A percentile compares a stretch with the other conserved stretches of the same genome.
phyloP scores from a whole-genome alignment of 805 yeast species.

The Ogataea ganodermae region DNA sequence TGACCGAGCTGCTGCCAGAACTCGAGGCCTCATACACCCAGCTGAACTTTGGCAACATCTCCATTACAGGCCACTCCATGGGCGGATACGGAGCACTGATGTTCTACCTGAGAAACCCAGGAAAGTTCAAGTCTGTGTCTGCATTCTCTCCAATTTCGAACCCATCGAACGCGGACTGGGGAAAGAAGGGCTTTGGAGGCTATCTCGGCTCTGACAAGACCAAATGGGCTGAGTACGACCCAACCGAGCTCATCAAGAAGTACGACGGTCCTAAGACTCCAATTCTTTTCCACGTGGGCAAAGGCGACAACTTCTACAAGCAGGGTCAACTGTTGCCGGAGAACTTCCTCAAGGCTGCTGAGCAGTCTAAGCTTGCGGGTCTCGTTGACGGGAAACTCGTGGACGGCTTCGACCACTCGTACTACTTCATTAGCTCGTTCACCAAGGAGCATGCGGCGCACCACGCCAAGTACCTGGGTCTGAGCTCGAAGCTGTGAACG shows the following conservation, averaged over 20 bases:
- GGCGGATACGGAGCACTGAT: conserved; percentile 94
- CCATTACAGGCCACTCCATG: conserved; percentile 97
- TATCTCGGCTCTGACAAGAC: conserved; percentile 68
- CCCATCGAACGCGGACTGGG: conserved; percentile 84
- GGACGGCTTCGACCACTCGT: conserved; percentile 89
- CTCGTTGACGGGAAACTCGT: conserved; percentile 60
- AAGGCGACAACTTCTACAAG: conserved; percentile 63
- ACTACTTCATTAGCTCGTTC: conserved; percentile 80
- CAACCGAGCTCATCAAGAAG: conserved; percentile 66
- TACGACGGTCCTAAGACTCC: conserved; percentile 55
- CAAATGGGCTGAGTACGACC: conserved; percentile 79
- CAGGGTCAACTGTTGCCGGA: conserved; percentile 71
- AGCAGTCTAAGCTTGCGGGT: conserved; percentile 59
- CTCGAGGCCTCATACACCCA: conserved; percentile 44
- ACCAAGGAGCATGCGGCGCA: conserved; percentile 81
- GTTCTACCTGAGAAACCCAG: conserved; percentile 65
- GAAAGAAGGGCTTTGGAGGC: conserved; percentile 75
- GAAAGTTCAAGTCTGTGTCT: conserved; percentile 72
- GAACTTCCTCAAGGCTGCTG: conserved; percentile 60
- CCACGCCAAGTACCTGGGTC: conserved; percentile 63
- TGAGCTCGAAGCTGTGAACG: conserved; percentile 27
- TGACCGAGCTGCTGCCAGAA: conserved; percentile 63
- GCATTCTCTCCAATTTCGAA: conserved; percentile 91
- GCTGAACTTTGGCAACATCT: conserved; percentile 64
- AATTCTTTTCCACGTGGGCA: conserved; percentile 84